A percentile compares a stretch with the other conserved stretches of the same genome.
Evolutionary conservation across 2,329 filamentous ascomycete species (phyloP).

Genomic region (Zymoseptoria pseudotritici): DNA sequence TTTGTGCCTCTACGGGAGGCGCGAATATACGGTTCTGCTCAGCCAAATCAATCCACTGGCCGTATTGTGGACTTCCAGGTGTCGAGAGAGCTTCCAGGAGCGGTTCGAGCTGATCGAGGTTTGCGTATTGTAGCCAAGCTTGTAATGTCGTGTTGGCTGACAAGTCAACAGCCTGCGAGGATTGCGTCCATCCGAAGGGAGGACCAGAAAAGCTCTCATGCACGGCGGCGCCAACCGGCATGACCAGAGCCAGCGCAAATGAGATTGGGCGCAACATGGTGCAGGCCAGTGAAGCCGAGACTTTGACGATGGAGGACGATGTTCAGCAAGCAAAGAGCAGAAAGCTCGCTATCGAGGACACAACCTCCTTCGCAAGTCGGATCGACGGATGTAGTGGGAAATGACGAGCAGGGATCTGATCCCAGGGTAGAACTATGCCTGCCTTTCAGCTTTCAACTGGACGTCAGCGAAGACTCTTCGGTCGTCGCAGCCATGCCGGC

Average conservation of each 20-base stretch:
- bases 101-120: constrained; percentile 33
- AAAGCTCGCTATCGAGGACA: too few relatives aligned
- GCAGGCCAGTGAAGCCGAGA: too few relatives aligned
- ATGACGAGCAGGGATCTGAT: too few relatives aligned
- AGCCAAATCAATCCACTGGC: constrained; percentile 40
- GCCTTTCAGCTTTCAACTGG: too few relatives aligned
- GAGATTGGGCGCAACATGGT: too few relatives aligned
- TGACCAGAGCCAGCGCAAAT: constrained; percentile 1
- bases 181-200: constrained; percentile 9
- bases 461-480: too few relatives aligned
- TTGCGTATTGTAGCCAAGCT: constrained; percentile 13
- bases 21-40: constrained; percentile 40
- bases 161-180: not conserved
- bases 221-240: constrained; percentile 4
- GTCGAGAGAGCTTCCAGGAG: constrained; percentile 38
- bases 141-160: constrained; percentile 3
- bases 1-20: constrained; percentile 31
- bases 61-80: constrained; percentile 42
- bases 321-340: too few relatives aligned
- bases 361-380: too few relatives aligned
- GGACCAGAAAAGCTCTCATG: constrained; percentile 9
- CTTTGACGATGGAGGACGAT: too few relatives aligned
- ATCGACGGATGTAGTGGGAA: too few relatives aligned
- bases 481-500: too few relatives aligned
- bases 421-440: too few relatives aligned